A percentile compares a stretch with the other conserved stretches of the same genome.
Evolutionary conservation across 768 basidiomycete species (phyloP).

Genomic region (Serendipita sp.): DNA sequence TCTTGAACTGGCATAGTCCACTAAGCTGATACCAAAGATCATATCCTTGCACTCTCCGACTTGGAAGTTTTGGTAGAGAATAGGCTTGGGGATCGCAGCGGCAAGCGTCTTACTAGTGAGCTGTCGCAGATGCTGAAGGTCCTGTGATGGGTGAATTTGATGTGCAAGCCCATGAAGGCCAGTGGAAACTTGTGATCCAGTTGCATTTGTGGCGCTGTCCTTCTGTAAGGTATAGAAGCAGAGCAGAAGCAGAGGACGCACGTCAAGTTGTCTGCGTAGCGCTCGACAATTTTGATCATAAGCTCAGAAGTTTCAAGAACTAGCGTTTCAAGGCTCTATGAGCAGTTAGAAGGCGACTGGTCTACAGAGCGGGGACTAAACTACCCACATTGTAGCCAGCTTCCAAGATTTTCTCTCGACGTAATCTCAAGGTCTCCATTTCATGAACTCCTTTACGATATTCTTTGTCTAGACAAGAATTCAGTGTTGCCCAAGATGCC

Average conservation of each 20-base stretch:
- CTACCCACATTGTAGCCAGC: conserved; percentile 59
- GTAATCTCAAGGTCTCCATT: conserved; percentile 77
- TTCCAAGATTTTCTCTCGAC: conserved; percentile 67
- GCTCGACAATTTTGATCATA: conserved; percentile 47
- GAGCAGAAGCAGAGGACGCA: conserved; percentile 21
- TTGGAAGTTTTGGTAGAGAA: conserved; percentile 58
- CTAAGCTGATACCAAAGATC: conserved; percentile 76
- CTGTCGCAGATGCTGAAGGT: conserved; percentile 40
- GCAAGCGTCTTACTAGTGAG: conserved; percentile 47
- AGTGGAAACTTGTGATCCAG: conserved; percentile 55
- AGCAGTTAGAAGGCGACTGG: not conserved
- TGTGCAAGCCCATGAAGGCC: conserved; percentile 48
- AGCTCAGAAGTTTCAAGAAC: conserved; percentile 51
- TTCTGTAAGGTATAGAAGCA: not conserved
- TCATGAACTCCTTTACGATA: conserved; percentile 82
- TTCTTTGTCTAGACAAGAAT: conserved; percentile 52
- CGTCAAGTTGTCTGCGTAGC: conserved; percentile 72
- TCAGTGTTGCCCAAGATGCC: not conserved
- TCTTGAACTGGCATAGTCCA: conserved; percentile 77
- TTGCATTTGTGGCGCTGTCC: conserved; percentile 58
- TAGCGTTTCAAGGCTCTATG: conserved; percentile 67
- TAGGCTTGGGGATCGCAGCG: conserved; percentile 50
- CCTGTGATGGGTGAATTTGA: conserved; percentile 54
- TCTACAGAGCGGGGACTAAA: not conserved
- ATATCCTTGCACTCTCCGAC: conserved; percentile 80